These are phyloP conservation scores for Artemisia annua DNA, from an alignment of 129 eudicot species.

Conservation along the genomic window DNA sequence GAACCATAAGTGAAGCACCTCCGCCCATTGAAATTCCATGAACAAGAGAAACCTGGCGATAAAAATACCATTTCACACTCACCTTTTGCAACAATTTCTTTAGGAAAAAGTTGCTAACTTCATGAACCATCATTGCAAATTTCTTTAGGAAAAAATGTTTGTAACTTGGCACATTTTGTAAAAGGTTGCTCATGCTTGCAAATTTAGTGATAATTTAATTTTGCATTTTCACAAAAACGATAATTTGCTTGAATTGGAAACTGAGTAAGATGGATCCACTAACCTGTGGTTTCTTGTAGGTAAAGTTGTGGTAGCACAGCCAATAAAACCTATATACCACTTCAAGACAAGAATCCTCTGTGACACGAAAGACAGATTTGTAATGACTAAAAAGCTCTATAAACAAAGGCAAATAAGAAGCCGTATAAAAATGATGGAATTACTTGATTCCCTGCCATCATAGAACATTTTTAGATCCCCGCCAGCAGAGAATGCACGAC, in stretches of 20 bases:
- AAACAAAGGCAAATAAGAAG: background rate
- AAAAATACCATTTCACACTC: background rate
- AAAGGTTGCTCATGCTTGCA: background rate
- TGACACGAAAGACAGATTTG: conserved; percentile 19
- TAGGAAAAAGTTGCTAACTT: background rate
- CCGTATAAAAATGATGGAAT: background rate
- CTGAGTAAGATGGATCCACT: conserved; percentile 2
- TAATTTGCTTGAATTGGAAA: background rate
- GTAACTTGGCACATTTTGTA: background rate
- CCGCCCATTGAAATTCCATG: conserved; percentile 99
- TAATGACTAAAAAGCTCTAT: background rate
- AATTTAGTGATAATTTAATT: background rate
- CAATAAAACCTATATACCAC: conserved; percentile 97
- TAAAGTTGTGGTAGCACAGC: conserved; percentile 92
- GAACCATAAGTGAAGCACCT: conserved; percentile 98
- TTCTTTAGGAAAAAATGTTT: background rate
- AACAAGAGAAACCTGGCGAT: conserved; percentile 80
- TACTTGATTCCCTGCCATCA: conserved; percentile 65
- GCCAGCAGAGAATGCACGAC: conserved; percentile 96
- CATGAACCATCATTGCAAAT: background rate
- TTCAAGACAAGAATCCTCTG: conserved; percentile 90
- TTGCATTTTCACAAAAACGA: background rate
- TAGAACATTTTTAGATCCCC: conserved; percentile 95
- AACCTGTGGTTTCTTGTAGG: conserved; percentile 87
- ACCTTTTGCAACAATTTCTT: background rate